Evolutionary conservation across 441 rosid species (phyloP), one percentile per base, ranked within the genome.

Genomic region (Pelargonium cotyledonis): DNA sequence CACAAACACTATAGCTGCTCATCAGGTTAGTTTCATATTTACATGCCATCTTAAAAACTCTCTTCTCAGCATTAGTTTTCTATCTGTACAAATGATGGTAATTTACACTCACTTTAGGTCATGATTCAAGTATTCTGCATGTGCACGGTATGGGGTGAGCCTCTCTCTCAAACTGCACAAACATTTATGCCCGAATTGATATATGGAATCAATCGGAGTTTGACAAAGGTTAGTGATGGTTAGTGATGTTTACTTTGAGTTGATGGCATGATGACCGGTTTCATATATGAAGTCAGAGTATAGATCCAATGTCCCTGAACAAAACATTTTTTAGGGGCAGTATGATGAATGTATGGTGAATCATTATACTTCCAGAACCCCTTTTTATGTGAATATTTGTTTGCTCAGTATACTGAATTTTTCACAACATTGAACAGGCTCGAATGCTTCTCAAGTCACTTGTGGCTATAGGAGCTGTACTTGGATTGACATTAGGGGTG

Each of bases 161-260:
- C 81, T 66, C 76, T 75, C 29, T 75, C 81, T 65, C 81, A 78
- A 69, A 74, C 81, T 23, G 78, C 81, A 1, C 78, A 78, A 46
- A 74, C 81, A 43, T 78, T 78, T 40, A 78, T 78, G 81, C 81
- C 81, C 1, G 81, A 72, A 73, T 8, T 78, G 53, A 61, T 78
- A 16, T 62, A 70, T 72, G 81, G 81, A 68, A 63, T 21, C 26
- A 62, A 69, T 12, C 44, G 44, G 31, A 75, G 70, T 63, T 71
- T 71, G 65, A 68, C 21, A 35, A 78, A 72, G n/a, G n/a, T n/a
- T n/a, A n/a, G n/a, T n/a, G n/a, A n/a, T n/a, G 81, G 80, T 65
- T 16, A 49, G 71, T 63, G 57, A 55, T 71, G 35, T 29, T 41
- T 46, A 68, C 6, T 26, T 46, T 12, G 6, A 70, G 6, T 61